Evolutionary conservation across 768 basidiomycete species (phyloP), one percentile per base, ranked within the genome.

Genomic region (Sarcodon sp.): DNA sequence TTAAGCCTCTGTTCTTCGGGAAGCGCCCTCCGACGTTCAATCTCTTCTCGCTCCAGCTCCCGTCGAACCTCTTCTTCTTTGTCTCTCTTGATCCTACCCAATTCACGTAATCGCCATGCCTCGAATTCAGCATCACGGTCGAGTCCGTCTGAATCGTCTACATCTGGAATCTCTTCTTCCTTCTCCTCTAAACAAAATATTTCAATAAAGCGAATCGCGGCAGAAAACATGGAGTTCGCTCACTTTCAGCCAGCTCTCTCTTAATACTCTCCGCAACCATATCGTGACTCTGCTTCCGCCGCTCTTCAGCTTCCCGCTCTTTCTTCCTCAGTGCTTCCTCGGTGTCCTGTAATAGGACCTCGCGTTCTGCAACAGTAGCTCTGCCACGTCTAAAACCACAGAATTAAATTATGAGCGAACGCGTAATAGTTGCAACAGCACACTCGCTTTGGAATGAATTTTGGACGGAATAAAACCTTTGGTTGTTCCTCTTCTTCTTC

Each of bases 71-170:
- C 82, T 0, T 84, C 90, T 61, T 96, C 90, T 63, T 93, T 89
- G 66, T 99, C 96, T 47, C 82, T 77, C 64, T 94, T 90, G 52
- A 99, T 87, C 51, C 96, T 76, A n/a, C 73, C 80, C 7, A 99
- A 75, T 61, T 99, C 96, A 51, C 96, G 79, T 44, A 97, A 64
- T 48, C 96, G 77, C 96, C 96, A 99, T 3, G 84, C 88, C 59
- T 97, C 93, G 55, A 99, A 99, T 63, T 98, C 96, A 46, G 63
- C 80, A 12, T 76, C 73, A 2, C 92, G 87, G 57, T 97, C 92
- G 44, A 92, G 61, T 1, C 88, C 94, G 57, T 99, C 96, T 4
- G 89, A 87, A 62, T 99, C 96, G 64, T 98, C 93, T 0, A 98
- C 76, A 52, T 97, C 92, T 2, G 87, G 87, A 33, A 86, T 66